These are phyloP conservation scores for Fusarium begoniae DNA, from an alignment of 2,329 filamentous ascomycete genomes.

Conservation along the genomic window DNA sequence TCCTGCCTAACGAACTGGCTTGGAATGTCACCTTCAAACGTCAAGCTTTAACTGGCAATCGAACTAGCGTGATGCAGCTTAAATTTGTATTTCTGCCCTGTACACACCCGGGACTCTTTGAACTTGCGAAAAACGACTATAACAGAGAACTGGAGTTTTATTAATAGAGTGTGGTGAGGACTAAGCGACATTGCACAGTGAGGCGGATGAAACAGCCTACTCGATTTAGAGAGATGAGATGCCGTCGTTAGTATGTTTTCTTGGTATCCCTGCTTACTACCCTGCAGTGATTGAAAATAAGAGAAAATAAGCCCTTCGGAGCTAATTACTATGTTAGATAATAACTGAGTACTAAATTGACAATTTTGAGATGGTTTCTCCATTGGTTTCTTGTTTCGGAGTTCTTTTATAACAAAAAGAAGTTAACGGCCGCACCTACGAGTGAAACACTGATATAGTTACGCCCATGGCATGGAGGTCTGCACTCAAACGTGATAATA, in stretches of 20 bases:
- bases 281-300: accelerated
- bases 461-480: too few relatives aligned
- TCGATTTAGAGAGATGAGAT: background rate
- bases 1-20: background rate
- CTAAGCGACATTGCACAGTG: background rate
- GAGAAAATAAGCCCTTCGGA: accelerated
- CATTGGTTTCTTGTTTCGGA: too few relatives aligned
- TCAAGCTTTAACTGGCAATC: too few relatives aligned
- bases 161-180: background rate
- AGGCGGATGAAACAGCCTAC: background rate
- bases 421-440: too few relatives aligned
- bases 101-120: too few relatives aligned
- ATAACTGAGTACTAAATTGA: background rate
- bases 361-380: too few relatives aligned
- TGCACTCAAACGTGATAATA: too few relatives aligned
- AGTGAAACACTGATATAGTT: accelerated
- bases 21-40: too few relatives aligned
- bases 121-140: background rate
- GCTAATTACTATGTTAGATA: background rate
- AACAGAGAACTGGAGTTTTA: background rate
- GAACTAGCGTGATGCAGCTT: background rate
- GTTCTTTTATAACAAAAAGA: too few relatives aligned
- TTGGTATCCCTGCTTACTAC: background rate
- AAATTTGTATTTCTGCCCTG: accelerated
- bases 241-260: background rate